These are phyloP conservation scores for Alternaria gansuensis DNA, from an alignment of 2,329 filamentous ascomycete genomes.

Conservation along the genomic window DNA sequence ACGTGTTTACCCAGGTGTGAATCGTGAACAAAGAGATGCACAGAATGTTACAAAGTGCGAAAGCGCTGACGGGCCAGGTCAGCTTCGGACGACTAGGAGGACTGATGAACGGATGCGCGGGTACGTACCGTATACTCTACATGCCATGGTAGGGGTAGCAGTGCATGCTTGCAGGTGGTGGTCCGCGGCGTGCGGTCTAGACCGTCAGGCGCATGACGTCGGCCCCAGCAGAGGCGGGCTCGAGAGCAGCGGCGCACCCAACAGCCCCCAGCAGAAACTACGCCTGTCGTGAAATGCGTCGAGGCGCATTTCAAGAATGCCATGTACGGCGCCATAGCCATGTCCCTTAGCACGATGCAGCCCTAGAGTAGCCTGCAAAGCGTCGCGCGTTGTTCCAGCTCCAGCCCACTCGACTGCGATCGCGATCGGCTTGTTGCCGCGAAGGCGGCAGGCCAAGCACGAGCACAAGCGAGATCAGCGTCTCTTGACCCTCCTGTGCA, in stretches of 20 bases:
- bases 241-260: slow-evolving; percentile 6
- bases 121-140: not conserved
- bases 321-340: slow-evolving; percentile 14
- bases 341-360: not conserved
- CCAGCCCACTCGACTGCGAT: not conserved
- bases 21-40: not conserved
- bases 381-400: not conserved
- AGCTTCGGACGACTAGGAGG: not conserved
- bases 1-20: not conserved
- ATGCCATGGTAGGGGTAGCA: too few relatives aligned
- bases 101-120: not conserved
- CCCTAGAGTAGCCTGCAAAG: not conserved
- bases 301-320: slow-evolving; percentile 13
- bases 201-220: slow-evolving; percentile 10
- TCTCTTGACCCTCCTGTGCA: not conserved
- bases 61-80: not conserved
- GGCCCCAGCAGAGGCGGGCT: not conserved
- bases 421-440: slow-evolving; percentile 4
- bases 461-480: slow-evolving; percentile 9
- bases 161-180: not conserved
- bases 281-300: not conserved
- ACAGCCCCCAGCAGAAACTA: not conserved
- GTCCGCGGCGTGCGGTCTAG: slow-evolving; percentile 12
- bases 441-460: slow-evolving; percentile 3
- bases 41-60: not conserved